Conservation (phyloP, 176 grass and related monocot genomes). For the Carex parvula region DNA sequence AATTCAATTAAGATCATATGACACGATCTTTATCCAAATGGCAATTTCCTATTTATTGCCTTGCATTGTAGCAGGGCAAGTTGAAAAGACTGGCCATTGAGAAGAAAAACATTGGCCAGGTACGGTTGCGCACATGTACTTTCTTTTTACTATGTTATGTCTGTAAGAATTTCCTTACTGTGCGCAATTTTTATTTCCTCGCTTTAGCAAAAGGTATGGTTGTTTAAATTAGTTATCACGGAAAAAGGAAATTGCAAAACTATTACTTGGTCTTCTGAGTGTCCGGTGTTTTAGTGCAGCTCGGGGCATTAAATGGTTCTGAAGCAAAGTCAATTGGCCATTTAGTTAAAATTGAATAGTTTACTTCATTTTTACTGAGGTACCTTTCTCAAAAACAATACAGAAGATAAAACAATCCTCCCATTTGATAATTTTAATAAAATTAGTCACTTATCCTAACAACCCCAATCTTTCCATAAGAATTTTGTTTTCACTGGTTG, state of each 20-base stretch:
- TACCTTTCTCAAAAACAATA: no score
- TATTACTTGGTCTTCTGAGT: conserved; percentile 3
- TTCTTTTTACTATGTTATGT: background rate
- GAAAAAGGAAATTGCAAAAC: background rate
- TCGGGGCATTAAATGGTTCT: conserved; percentile 22
- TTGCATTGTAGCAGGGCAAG: background rate
- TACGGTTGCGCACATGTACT: no score
- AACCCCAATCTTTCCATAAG: background rate
- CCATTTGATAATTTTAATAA: background rate
- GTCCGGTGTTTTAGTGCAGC: conserved; percentile 14
- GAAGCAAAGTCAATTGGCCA: background rate
- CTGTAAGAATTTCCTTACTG: background rate
- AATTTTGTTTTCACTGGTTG: background rate
- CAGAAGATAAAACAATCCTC: background rate
- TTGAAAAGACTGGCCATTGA: background rate
- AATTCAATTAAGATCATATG: background rate
- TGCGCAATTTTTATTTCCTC: background rate
- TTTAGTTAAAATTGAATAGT: no score
- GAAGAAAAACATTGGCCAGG: background rate
- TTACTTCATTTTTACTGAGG: no score
- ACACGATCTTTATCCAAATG: background rate
- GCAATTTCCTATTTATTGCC: background rate
- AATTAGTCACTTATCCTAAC: no score
- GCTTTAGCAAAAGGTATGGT: background rate
- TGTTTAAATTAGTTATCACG: background rate